phyloP scores from a whole-genome alignment of 2,329 filamentous ascomycete genomes.

The Aureobasidium lini region DNA sequence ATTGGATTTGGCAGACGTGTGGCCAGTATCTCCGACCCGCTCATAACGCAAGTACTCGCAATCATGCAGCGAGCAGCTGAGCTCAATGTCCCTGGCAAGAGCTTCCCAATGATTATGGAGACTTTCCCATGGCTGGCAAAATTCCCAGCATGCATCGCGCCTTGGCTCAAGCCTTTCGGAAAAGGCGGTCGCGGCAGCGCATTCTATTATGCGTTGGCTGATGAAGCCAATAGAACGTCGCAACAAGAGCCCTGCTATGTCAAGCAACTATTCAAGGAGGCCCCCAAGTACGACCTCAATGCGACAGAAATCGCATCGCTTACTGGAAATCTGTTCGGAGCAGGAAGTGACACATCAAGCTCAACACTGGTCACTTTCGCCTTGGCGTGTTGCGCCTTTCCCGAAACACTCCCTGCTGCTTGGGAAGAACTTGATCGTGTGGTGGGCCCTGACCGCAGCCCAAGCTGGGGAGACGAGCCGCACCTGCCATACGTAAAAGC shows the following conservation, averaged over 20 bases:
- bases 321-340: conserved; percentile 40
- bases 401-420: conserved; percentile 31
- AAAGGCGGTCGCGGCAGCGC: conserved; percentile 37
- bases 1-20: conserved; percentile 52
- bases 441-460: conserved; percentile 27
- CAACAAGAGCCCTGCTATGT: conserved; percentile 36
- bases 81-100: conserved; percentile 37
- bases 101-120: conserved; percentile 50
- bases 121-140: conserved; percentile 48
- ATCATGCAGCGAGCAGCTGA: conserved; percentile 52
- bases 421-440: conserved; percentile 31
- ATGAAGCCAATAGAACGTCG: conserved; percentile 40
- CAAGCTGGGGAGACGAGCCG: conserved; percentile 46
- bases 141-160: conserved; percentile 43
- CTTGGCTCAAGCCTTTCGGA: conserved; percentile 44
- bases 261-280: conserved; percentile 42
- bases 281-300: conserved; percentile 38
- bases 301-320: conserved; percentile 38
- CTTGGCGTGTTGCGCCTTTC: conserved; percentile 41
- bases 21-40: conserved; percentile 45
- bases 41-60: conserved; percentile 53
- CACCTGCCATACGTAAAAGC: conserved; percentile 67
- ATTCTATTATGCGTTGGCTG: conserved; percentile 47
- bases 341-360: conserved; percentile 45
- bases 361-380: conserved; percentile 43